Evolutionary conservation across 768 basidiomycete genomes (phyloP), one percentile per base, ranked within the genome.

Genomic region (Kwoniella newhampshirensis): DNA sequence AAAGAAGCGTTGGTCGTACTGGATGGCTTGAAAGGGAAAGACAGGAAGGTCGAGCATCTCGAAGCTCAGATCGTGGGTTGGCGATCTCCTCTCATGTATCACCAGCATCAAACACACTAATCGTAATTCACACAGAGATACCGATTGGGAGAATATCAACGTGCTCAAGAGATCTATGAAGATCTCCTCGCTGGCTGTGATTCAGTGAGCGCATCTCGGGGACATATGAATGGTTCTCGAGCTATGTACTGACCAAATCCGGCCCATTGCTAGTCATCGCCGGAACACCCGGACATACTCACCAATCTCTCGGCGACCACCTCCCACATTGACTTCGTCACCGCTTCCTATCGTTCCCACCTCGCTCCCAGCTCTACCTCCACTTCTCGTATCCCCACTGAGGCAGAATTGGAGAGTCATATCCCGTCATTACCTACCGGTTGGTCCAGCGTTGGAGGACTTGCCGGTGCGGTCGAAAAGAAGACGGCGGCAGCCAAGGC

Each of bases 221-320:
- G n/a, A n/a, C n/a, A n/a, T n/a, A n/a, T n/a, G 30, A 15, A 21
- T 23, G 43, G 8, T 30, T 25, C 41, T 30, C n/a, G n/a, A n/a
- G n/a, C n/a, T n/a, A n/a, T n/a, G n/a, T n/a, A n/a, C n/a, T n/a
- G n/a, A n/a, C n/a, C n/a, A n/a, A n/a, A n/a, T n/a, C n/a, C n/a
- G n/a, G n/a, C n/a, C 41, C 11, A 28, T 40, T 30, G n/a, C 1
- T 71, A 91, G 91, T 79, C 85, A 67, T 86, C 89, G 25, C 88
- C 93, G 67, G 91, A 94, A 78, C 84, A 91, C 70, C 83, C 87
- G 4, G 91, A 93, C 72, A 85, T 93, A 70, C 80, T 87, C 36
- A 90, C 85, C 59, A 94, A 96, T 76, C 83, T 93, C 55, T 80
- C 84, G 54, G 90, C 91, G 4, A 82, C 90, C 1, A 85, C 89